Evolutionary conservation across 1,139 yeast genomes (phyloP), one percentile per base, ranked within the genome.

Genomic region (Candida mesenterica): DNA sequence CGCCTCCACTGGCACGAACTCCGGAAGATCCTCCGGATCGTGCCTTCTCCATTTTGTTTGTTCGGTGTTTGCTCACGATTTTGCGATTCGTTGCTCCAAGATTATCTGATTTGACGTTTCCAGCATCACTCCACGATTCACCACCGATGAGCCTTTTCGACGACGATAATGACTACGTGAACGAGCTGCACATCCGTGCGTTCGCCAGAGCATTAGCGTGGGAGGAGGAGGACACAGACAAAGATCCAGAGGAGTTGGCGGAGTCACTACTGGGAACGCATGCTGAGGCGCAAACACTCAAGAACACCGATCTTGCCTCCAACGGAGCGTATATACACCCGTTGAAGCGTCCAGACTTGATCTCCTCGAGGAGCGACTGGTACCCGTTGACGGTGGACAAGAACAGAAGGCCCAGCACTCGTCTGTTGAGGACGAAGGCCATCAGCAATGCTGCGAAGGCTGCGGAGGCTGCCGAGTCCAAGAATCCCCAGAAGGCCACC

Each of bases 281-380:
- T 14, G 20, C 25, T 5, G 8, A 25, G 3, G 23, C 34, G 15
- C 28, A 25, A 15, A 10, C 28, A 14, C 15, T 25, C 17, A 25
- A 25, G 14, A 15, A 12, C 8, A 25, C 28, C 5, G 28, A 25
- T 7, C 12, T 14, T 7, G 15, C 28, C 5, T 25, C 28, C 15
- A 25, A 25, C 10, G 17, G 28, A 5, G 28, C 28, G 10, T 25
- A 25, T 10, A 5, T 25, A 14, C 28, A 25, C 14, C 28, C 28
- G 8, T 15, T 25, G 15, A 38, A 31, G 17, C 36, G 43, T 36
- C 63, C 60, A 2, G 61, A 52, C 36, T 45, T 68, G 46, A 80
- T 82, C 33, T 55, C 75, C 0, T 79, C 88, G 3, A 72, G 74
- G 46, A 76, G 75, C 44, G 89, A 82, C 53, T 82, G 89, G 90